Percentiles rank a stretch among this genome's conserved stretches.
These are phyloP conservation scores for Fallopia convolvulus DNA, from an alignment of 148 eudicot species.

Conservation along the genomic window DNA sequence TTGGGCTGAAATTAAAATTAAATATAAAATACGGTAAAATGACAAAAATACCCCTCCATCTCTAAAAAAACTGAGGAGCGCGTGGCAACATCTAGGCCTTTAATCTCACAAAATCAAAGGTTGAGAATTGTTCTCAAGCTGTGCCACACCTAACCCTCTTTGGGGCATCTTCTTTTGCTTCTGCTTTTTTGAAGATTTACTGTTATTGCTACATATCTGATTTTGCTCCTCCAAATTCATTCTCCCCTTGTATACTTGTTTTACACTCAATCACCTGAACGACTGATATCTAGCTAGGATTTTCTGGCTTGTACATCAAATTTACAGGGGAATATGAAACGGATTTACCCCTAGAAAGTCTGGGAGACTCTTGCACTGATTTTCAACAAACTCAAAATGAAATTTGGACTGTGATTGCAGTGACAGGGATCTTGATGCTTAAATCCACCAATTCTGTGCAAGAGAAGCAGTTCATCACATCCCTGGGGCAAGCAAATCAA, in stretches of 20 bases:
- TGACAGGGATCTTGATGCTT: neutral
- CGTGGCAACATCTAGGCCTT: too few relatives aligned
- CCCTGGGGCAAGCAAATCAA: neutral
- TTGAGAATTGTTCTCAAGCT: slow-evolving; percentile 42
- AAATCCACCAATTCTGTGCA: slow-evolving; percentile 3
- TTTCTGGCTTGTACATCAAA: neutral
- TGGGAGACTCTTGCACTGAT: neutral
- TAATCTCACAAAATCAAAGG: too few relatives aligned
- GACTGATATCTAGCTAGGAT: neutral
- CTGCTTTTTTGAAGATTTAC: slow-evolving; percentile 44
- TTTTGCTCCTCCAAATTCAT: slow-evolving; percentile 52
- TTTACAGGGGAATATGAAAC: neutral
- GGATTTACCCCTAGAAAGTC: neutral
- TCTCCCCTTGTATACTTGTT: neutral
- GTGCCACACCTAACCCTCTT: slow-evolving; percentile 94
- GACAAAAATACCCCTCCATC: too few relatives aligned
- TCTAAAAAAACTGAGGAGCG: too few relatives aligned
- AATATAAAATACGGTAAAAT: too few relatives aligned
- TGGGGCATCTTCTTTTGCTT: slow-evolving; percentile 74
- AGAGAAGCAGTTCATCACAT: slow-evolving; percentile 1
- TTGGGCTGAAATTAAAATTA: too few relatives aligned
- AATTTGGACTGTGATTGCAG: neutral
- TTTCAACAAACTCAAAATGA: neutral
- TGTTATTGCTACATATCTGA: slow-evolving; percentile 26
- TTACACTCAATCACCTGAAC: neutral